These are phyloP conservation scores for Pulveroboletus sp. DNA, from an alignment of 768 basidiomycete genomes.

Conservation along the genomic window DNA sequence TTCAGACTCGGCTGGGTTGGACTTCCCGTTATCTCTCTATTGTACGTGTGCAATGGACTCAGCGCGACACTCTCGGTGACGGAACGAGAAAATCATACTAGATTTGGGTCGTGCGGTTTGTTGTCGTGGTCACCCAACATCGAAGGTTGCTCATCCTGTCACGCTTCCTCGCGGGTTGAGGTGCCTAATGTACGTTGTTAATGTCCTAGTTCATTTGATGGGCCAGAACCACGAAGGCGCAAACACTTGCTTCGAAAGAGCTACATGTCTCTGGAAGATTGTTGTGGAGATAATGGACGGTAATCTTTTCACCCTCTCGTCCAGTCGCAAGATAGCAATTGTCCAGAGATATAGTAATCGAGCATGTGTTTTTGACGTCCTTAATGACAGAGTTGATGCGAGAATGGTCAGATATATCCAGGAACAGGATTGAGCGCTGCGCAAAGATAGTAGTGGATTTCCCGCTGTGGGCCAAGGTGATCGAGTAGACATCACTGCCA, in stretches of 20 bases:
- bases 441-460: background rate
- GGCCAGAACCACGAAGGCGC: background rate
- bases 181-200: background rate
- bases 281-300: background rate
- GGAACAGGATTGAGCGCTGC: background rate
- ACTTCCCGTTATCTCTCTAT: too few relatives aligned
- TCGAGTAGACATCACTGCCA: background rate
- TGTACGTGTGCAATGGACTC: too few relatives aligned
- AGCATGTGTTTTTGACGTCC: background rate
- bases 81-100: too few relatives aligned
- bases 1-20: too few relatives aligned
- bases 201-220: background rate
- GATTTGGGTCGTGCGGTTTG: too few relatives aligned
- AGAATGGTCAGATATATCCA: background rate
- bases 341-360: background rate
- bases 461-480: background rate
- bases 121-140: too few relatives aligned
- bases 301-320: background rate
- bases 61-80: too few relatives aligned
- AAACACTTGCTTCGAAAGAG: background rate
- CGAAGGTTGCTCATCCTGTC: too few relatives aligned
- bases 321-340: background rate
- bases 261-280: background rate
- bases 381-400: background rate
- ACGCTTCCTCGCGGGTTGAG: too few relatives aligned